phyloP scores from a whole-genome alignment of 345 rosid species.

The Viola odorata region DNA sequence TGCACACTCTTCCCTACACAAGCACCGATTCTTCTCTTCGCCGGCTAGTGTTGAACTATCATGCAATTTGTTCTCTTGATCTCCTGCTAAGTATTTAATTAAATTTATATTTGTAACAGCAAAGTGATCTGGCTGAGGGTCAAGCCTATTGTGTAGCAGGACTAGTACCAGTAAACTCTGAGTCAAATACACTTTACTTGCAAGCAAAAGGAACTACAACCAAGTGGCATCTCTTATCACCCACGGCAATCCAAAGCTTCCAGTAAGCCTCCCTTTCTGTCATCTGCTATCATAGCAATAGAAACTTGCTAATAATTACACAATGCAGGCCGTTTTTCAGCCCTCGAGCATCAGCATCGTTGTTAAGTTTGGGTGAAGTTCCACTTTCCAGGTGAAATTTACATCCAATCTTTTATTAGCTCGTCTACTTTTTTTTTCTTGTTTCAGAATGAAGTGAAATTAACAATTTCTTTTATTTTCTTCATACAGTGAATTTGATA shows the following conservation, averaged over 20 bases:
- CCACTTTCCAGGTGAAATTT: conserved; percentile 61
- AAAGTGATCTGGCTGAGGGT: conserved; percentile 73
- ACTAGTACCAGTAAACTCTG: conserved; percentile 56
- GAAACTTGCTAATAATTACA: conserved; percentile 16
- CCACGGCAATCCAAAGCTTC: conserved; percentile 37
- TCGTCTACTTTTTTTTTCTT: not conserved
- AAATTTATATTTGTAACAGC: conserved; percentile 36
- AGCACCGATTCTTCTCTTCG: too few species aligned
- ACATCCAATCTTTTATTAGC: not conserved
- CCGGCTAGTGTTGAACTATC: too few species aligned
- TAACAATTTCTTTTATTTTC: not conserved
- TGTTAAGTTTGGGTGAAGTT: conserved; percentile 66
- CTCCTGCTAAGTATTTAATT: conserved; percentile 5
- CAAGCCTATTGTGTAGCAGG: conserved; percentile 61
- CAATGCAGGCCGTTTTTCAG: conserved; percentile 72
- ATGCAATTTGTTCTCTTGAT: not conserved
- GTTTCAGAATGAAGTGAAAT: not conserved
- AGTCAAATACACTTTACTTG: conserved; percentile 60
- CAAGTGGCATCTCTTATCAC: conserved; percentile 59
- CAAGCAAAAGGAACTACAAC: conserved; percentile 73
- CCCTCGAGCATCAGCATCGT: conserved; percentile 53
- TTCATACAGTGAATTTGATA: conserved; percentile 73
- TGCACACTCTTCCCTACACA: too few species aligned
- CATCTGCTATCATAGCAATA: conserved; percentile 3
- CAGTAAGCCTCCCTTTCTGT: conserved; percentile 40